phyloP scores from a whole-genome alignment of 2,329 filamentous ascomycete genomes.

The Apiospora hydei region DNA sequence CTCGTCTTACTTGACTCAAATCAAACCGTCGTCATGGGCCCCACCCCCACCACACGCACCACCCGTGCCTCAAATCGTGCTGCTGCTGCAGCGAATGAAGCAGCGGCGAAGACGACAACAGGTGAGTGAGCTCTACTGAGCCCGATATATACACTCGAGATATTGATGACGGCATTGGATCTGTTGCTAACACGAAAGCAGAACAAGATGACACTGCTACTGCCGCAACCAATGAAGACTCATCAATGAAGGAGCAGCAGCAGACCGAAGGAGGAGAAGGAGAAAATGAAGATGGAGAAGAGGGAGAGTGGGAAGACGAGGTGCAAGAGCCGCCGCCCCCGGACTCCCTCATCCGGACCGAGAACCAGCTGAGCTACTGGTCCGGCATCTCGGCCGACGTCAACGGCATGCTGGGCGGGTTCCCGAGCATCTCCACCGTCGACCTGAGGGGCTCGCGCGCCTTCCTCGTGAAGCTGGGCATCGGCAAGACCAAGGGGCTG shows the following conservation, averaged over 20 bases:
- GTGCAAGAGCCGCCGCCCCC: slow-evolving; percentile 23
- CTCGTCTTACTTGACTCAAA: not conserved
- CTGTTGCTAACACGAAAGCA: not conserved
- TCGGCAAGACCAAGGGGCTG: slow-evolving; percentile 46
- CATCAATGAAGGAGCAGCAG: not conserved
- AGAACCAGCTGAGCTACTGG: slow-evolving; percentile 56
- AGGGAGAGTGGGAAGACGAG: no score
- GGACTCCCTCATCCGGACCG: slow-evolving; percentile 36
- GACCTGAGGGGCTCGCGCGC: slow-evolving; percentile 75
- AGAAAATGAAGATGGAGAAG: not conserved
- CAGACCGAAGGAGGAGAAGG: not conserved
- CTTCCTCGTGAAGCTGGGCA: slow-evolving; percentile 74
- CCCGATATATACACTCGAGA: not conserved
- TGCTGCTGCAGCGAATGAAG: not conserved
- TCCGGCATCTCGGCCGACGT: slow-evolving; percentile 51
- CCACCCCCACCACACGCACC: not conserved
- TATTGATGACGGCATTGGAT: no score
- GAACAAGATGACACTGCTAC: not conserved
- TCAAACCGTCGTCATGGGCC: slow-evolving; percentile 9
- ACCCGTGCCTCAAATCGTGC: not conserved
- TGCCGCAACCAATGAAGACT: not conserved
- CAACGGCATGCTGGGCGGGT: slow-evolving; percentile 83
- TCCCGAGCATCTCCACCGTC: slow-evolving; percentile 67
- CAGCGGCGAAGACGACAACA: not conserved
- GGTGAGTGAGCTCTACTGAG: not conserved